Base-by-base conservation (phyloP, 192 early-diverging fungal species). In the Umbelopsis ramanniana region DNA sequence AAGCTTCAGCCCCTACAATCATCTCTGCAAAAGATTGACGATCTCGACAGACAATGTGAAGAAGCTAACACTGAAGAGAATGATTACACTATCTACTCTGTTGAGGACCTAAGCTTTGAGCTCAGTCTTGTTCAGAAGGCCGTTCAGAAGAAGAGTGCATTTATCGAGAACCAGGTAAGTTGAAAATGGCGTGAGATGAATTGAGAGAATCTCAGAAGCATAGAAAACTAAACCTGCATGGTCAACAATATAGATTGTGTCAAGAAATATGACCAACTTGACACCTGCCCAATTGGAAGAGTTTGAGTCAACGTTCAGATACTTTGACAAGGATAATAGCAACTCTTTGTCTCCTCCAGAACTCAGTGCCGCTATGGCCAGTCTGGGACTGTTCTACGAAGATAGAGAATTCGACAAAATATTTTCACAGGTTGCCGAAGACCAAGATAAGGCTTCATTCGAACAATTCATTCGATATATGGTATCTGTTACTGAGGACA, bases 61-160 rank as follows among this genome's bases (percentile, higher is more conserved):
- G 91, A 93, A 24, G 96, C 96, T 46, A 92, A 94, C 76, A 94
- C 95, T 67, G 95, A 96, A 82, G 93, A 96, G 78, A 95, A 96
- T 75, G 92, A 96, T 78, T 94, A 93, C 72, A 96, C 96, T 8
- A 94, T 97, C 24, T 95, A 93, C 80, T 90, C 94, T 29, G 88
- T 93, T 17, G 95, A 96, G 46, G 97, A 98, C 72, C 79, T 98
- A 12, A 85, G 85, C 29, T 98, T 97, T 74, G 96, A 97, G 57
- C 87, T 92, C 14, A 89, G 84, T 33, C 76, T 97, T 67, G 80
- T 95, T 38, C 89, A 91, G 66, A 92, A 93, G 80, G 89, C 92
- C 1, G 74, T 92, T 71, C 87, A 87, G 74, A 95, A 93, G 76
- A 95, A 94, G 76, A 82, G 81, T 15, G 85, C 91, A 0, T 98